Evolutionary conservation across 1,139 yeast genomes (phyloP), one percentile per base, ranked within the genome.

Genomic region (Protomyces lactucae-debilis): DNA sequence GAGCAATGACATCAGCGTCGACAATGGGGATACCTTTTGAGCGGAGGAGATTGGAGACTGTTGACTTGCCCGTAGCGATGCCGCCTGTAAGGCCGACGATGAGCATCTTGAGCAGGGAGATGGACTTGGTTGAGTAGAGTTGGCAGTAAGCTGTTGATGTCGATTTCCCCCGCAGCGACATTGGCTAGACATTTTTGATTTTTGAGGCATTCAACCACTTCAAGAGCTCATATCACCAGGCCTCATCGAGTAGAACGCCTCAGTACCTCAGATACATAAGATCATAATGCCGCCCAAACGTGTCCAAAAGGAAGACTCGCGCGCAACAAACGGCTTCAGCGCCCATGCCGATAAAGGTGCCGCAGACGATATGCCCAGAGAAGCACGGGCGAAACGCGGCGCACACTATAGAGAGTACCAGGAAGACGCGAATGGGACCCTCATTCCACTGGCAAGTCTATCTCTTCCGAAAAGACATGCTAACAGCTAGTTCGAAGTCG

Each of bases 61-160:
- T 92, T 14, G 96, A 87, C 73, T 95, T 95, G 1, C 99, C 99
- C 3, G 95, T 83, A 9, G 97, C 96, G 61, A 93, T 93, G 0
- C 97, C 97, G 0, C 99, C 99, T 0, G 99, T 93, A 32, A 93
- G 81, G 0, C 99, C 99, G 9, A 95, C 82, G 43, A 93, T 82
- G 63, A 93, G 82, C 99, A 93, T 93, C n/a, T 61, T 12, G 36
- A 10, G 23, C 35, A 52, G 14, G 1, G 52, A 21, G n/a, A 46
- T 21, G n/a, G 52, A 23, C 14, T 9, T 21, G 32, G 32, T 28
- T 4, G 8, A 28, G 32, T 6, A 28, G 32, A 6, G 32, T 28
- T 3, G 32, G 3, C 18, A 3, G 46, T n/a, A 2, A 2, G 3
- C 43, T 39, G 43, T 28, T 28, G 32, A 3, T 0, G 32, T 28